A percentile compares a stretch with the other conserved stretches of the same genome.
phyloP scores from a whole-genome alignment of 176 grass and related monocot species.

The Lolium perenne region DNA sequence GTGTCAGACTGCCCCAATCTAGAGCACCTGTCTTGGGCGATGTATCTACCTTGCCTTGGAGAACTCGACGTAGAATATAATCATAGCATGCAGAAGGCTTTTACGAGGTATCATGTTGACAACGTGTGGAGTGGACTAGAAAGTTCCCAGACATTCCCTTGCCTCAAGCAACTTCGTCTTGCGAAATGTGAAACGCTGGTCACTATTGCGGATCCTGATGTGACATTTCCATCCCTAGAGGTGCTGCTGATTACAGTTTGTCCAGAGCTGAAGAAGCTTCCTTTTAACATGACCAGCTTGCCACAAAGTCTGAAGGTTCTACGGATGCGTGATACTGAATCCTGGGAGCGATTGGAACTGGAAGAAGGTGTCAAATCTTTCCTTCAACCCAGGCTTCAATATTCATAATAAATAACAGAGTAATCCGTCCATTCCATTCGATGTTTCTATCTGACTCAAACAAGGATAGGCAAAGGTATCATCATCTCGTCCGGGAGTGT shows the following conservation, averaged over 20 bases:
- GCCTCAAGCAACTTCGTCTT: background rate
- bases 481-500: background rate
- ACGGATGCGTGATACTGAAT: background rate
- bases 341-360: background rate
- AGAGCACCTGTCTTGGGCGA: background rate
- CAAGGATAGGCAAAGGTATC: background rate
- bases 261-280: background rate
- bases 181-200: rapidly evolving
- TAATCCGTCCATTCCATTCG: background rate
- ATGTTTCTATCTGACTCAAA: background rate
- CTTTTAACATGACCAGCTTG: background rate
- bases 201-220: background rate
- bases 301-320: background rate
- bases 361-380: conserved; percentile 1
- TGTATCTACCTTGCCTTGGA: background rate
- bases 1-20: rapidly evolving
- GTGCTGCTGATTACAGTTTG: background rate
- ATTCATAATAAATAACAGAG: too few relatives aligned
- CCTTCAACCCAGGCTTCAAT: background rate
- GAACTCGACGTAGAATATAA: background rate
- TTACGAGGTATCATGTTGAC: background rate
- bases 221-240: background rate
- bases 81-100: too few relatives aligned
- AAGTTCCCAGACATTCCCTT: background rate
- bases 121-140: background rate